Evolutionary conservation across 1,139 yeast species (phyloP).

Genomic region (Sugiyamaella grinbergsii): DNA sequence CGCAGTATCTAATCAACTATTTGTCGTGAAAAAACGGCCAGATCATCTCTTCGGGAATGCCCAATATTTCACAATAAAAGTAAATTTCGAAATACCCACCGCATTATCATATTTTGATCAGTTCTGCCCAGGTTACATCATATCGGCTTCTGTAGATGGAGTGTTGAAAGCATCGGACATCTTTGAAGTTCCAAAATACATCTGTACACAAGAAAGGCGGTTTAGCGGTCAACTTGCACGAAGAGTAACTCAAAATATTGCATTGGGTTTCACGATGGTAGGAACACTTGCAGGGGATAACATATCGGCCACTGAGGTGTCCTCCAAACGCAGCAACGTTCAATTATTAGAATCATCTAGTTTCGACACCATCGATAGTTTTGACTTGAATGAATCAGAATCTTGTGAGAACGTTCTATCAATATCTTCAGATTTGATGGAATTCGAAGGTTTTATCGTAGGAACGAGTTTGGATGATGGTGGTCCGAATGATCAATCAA

Average conservation of each 20-base stretch:
- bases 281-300: not conserved
- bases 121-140: constrained; percentile 5
- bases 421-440: constrained; percentile 14
- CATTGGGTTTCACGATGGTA: constrained; percentile 1
- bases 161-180: constrained; percentile 4
- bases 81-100: constrained; percentile 9
- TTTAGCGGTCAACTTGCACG: constrained; percentile 10
- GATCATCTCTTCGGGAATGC: not conserved
- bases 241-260: constrained; percentile 7
- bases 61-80: constrained; percentile 1
- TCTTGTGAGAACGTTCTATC: constrained; percentile 9
- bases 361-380: constrained; percentile 11
- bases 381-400: constrained; percentile 3
- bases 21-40: not conserved
- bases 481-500: constrained; percentile 2
- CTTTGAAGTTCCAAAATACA: not conserved
- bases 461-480: constrained; percentile 17
- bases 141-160: constrained; percentile 7
- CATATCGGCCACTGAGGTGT: not conserved
- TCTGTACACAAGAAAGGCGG: constrained; percentile 12
- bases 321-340: not conserved
- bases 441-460: constrained; percentile 14
- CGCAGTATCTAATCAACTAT: constrained; percentile 9
- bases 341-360: constrained; percentile 13
- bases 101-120: not conserved